Base-by-base conservation (phyloP, 768 basidiomycete genomes). In the Heimioporus sp. region DNA sequence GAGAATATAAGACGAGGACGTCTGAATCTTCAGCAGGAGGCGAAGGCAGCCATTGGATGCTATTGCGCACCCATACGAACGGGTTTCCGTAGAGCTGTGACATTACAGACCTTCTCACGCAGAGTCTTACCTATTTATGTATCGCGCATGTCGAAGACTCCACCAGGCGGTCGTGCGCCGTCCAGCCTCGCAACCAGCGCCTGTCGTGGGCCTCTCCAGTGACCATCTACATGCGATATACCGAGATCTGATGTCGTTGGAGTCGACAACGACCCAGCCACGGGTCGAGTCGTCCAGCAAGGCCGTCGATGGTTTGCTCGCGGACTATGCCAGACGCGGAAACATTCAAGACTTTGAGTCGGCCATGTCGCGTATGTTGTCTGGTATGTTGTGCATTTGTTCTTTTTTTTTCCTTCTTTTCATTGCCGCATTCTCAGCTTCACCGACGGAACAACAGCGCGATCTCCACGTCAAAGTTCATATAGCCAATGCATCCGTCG, bases 401-500 rank as follows among this genome's bases (percentile, higher is more conserved):
- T 17, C 36, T 43, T 34, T 28, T 16, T 19, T 35, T 39, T 36
- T 24, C 16, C 38, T 4, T 34, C 41, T 39, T 37, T 49, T 54
- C 16, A 57, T 31, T 16, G n/a, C 49, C 15, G 10, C 17, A 20
- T 72, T 56, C 34, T 50, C 19, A 68, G 70, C 16, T 17, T 53
- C 56, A 37, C 82, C 79, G 28, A 82, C 78, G 0, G 79, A 79
- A 35, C 64, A 54, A 16, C 87, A 89, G 56, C 81, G 83, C 2
- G 82, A 92, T 59, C 75, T 90, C 15, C 86, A 93, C 55, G 70
- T 95, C 53, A 84, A 83, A 64, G 76, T 83, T 0, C 79, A 89
- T 61, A 68, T 93, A 32, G 48, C 52, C 31, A 51, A 55, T 20
- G 43, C 43, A 8, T 54, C 53, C 2, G 40, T 45, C 37, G 32